Base-by-base conservation (phyloP, 2,329 filamentous ascomycete genomes). In the Xylariaceae sp. region DNA sequence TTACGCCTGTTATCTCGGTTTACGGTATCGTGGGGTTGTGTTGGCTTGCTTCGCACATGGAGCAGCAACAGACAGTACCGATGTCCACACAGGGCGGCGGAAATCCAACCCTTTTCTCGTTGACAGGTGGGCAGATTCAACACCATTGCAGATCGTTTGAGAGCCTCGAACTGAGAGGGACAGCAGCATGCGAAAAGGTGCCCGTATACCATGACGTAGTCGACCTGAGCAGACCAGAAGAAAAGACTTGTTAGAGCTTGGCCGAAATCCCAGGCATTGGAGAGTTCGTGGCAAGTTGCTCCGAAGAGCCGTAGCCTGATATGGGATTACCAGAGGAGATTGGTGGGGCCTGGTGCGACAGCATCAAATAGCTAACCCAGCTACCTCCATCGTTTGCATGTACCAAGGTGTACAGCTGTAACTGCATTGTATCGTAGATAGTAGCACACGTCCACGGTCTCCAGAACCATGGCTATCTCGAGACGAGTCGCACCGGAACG, bases 281-380 rank as follows among this genome's bases (percentile, higher is more conserved):
- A 64, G 66, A 66, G 71, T 63, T 68, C 64, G 70, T 73, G 73
- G 75, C 71, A 76, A 74, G 69, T 67, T 73, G 70, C 74, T 71
- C 77, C 76, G 76, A 78, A 76, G 72, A 75, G 73, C 76, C 76
- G 76, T 73, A 77, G 75, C 75, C 76, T 77, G 75, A 77, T 77
- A 70, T 74, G 71, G 73, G 71, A 71, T 67, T 72, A 70, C 68
- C 67, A 68, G 64, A 65, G 63, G 65, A 62, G 61, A 61, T 60
- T 57, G 62, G 69, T 70, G 69, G 70, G 68, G 68, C 68, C 57
- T 66, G 62, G 68, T 71, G 66, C 67, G 68, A 71, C 68, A 63
- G 68, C 66, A 70, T 63, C 62, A 61, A 67, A 66, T 64, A n/a
- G 11, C 42, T 45, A 45, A 45, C 13, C 37, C 10, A 64, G 56